Base-by-base conservation (phyloP, 495 filamentous ascomycete genomes). In the Parathielavia appendiculata region DNA sequence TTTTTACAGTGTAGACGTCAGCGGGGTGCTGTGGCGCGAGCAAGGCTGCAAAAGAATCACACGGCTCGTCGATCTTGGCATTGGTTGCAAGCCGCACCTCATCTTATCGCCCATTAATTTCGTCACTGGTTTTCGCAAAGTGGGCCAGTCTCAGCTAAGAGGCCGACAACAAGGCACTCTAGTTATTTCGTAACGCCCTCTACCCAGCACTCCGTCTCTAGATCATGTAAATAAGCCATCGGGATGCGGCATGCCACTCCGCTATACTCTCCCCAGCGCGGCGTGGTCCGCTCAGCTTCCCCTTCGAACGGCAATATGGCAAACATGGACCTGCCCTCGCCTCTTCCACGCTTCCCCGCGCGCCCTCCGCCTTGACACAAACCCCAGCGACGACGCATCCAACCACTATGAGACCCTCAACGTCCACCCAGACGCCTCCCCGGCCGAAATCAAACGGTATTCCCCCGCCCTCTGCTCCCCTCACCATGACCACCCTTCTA, bases 351-450 rank as follows among this genome's bases (percentile, higher is more conserved):
- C 71, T 74, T 71, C 76, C 58, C 23, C 58, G 57, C 34, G 56
- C 41, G 56, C 58, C 52, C 66, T 61, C 51, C 59, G 62, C 13
- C 62, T 67, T 57, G 73, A 72, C 19, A 64, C 57, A 50, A 64
- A 68, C 57, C 60, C n/a, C 48, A 10, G 32, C 35, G 22, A 69
- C 61, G 58, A 58, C 49, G 66, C 63, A 61, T 67, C 50, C 63
- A 89, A 76, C 69, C 85, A 91, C 73, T 97, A 97, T 73, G 85
- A 93, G 65, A 86, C 85, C 56, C 81, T 98, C n/a, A 81, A 86
- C 38, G 66, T 98, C 23, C 76, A 83, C 16, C 73, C 77, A 43
- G 81, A 79, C 54, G 91, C 92, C 49, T 81, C 89, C 30, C 69
- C 78, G 2, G 75, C 73, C 3, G 90, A 95, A 44, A 92, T 98